Conservation (phyloP, 495 filamentous ascomycete species). For the Daldinia loculata region DNA sequence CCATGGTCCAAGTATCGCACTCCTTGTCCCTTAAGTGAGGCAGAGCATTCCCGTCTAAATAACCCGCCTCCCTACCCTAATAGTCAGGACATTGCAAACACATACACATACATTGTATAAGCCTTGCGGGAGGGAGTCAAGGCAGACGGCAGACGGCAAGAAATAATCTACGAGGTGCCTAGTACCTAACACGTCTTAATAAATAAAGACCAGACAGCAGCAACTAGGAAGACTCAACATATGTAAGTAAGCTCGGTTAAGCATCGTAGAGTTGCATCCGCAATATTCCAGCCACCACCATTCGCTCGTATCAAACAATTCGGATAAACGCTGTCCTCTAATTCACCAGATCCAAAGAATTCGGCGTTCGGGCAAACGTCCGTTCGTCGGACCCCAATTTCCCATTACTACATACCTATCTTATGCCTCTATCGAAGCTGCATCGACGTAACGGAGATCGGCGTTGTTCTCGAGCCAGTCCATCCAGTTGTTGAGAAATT, state of each 20-base stretch:
- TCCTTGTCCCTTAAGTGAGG: slow-evolving; percentile 36
- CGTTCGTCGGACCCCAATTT: slow-evolving; percentile 25
- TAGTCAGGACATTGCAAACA: neutral
- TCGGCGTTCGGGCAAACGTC: slow-evolving; percentile 19
- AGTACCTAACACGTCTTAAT: slow-evolving; percentile 7
- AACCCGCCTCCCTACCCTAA: neutral
- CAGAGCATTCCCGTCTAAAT: neutral
- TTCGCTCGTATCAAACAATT: slow-evolving; percentile 21
- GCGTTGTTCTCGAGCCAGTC: slow-evolving; percentile 83
- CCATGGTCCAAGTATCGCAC: slow-evolving; percentile 32
- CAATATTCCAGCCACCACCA: slow-evolving; percentile 8
- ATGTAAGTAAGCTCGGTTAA: slow-evolving; percentile 8
- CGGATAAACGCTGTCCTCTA: slow-evolving; percentile 21
- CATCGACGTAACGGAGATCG: slow-evolving; percentile 84
- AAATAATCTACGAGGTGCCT: slow-evolving; percentile 22
- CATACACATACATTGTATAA: neutral
- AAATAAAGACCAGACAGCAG: slow-evolving; percentile 8
- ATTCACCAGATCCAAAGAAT: slow-evolving; percentile 12
- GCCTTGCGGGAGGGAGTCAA: neutral
- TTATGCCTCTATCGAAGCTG: slow-evolving; percentile 59
- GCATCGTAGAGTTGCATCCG: slow-evolving; percentile 27
- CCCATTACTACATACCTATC: slow-evolving; percentile 5
- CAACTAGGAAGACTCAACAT: slow-evolving; percentile 14
- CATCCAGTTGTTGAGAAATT: slow-evolving; percentile 90
- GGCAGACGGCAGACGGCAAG: neutral